Conservation (phyloP, 1,139 yeast genomes). For the Yamadazyma triangularis region DNA sequence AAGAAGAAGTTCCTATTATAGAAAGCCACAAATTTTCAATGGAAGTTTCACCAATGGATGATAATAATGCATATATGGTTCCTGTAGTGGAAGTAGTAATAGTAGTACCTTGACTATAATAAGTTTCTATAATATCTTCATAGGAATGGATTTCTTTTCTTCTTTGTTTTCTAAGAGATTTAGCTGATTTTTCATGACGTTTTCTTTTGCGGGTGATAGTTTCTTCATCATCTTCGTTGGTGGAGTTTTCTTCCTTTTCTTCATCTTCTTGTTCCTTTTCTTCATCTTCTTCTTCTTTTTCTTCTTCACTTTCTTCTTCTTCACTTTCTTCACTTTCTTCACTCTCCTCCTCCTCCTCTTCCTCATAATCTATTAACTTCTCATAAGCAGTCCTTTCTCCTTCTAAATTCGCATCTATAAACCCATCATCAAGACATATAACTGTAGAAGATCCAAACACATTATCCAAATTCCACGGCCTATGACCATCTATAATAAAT, state of each 20-base stretch:
- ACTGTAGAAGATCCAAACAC: constrained; percentile 80
- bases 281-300: no score
- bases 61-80: constrained; percentile 72
- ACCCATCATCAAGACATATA: constrained; percentile 86
- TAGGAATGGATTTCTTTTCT: constrained; percentile 31
- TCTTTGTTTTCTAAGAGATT: constrained; percentile 29
- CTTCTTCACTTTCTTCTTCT: no score
- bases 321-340: no score
- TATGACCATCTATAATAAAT: constrained; percentile 83
- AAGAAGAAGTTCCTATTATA: constrained; percentile 81
- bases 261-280: constrained; percentile 24
- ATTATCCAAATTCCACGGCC: constrained; percentile 97
- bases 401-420: constrained; percentile 51
- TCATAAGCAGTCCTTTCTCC: constrained; percentile 54
- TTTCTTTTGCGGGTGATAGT: constrained; percentile 27
- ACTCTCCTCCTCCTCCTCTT: constrained; percentile 22
- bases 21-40: constrained; percentile 79
- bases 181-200: constrained; percentile 20
- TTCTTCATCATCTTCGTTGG: constrained; percentile 30
- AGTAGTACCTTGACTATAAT: constrained; percentile 81
- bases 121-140: constrained; percentile 65
- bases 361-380: constrained; percentile 33
- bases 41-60: constrained; percentile 61
- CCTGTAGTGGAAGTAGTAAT: constrained; percentile 72
- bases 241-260: constrained; percentile 18